phyloP scores from a whole-genome alignment of 257 asterid genomes.

The Solanum medicagineum region DNA sequence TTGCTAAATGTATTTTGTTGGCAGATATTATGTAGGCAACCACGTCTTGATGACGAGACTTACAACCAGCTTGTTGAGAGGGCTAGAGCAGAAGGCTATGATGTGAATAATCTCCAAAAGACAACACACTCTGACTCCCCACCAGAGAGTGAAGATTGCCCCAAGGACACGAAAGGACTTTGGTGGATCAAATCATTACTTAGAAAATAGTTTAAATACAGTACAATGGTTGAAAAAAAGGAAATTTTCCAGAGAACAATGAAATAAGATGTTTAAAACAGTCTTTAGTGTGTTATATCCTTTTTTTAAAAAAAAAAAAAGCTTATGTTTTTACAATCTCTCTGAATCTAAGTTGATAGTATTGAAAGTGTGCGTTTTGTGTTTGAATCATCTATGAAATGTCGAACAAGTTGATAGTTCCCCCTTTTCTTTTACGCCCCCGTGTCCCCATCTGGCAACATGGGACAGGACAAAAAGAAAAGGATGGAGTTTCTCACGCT shows the following conservation, averaged over 20 bases:
- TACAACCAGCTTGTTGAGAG: conserved; percentile 43
- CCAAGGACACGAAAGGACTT: conserved; percentile 44
- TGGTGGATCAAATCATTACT: conserved; percentile 91
- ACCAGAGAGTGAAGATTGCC: conserved; percentile 29
- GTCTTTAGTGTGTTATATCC: not conserved
- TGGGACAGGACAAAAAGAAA: not conserved
- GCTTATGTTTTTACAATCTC: not conserved
- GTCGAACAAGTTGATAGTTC: not conserved
- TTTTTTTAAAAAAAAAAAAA: not conserved
- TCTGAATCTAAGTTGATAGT: not conserved
- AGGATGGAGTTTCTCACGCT: not conserved
- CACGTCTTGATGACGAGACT: conserved; percentile 37
- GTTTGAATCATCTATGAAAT: not conserved
- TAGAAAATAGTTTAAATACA: conserved; percentile 23
- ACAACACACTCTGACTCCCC: conserved; percentile 56
- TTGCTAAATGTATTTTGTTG: not conserved
- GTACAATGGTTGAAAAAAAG: not conserved
- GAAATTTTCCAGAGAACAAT: not conserved
- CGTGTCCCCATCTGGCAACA: not conserved
- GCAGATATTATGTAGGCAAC: conserved; percentile 51
- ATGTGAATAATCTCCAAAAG: conserved; percentile 57
- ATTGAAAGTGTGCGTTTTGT: not conserved
- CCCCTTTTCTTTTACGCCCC: not conserved
- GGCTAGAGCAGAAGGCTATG: conserved; percentile 62
- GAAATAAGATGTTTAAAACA: not conserved